A percentile compares a stretch with the other conserved stretches of the same genome.
Conservation (phyloP, 2,329 filamentous ascomycete genomes). For the Aspergillus caelatus region DNA sequence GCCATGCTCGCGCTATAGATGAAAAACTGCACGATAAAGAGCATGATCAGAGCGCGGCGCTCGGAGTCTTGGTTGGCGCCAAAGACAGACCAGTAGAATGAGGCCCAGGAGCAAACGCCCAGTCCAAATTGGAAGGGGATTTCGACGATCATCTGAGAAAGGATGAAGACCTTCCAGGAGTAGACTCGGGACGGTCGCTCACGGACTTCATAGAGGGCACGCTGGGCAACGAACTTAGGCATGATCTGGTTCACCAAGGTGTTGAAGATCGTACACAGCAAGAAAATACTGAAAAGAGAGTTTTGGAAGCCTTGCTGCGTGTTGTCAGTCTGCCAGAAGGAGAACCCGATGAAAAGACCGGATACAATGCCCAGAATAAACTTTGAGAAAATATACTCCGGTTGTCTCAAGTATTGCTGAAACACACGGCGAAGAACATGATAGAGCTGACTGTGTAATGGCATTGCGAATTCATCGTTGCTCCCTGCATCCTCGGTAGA, state of each 20-base stretch:
- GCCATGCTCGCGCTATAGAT: conserved; percentile 1
- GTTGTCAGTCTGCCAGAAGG: conserved; percentile 71
- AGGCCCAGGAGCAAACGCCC: conserved; percentile 58
- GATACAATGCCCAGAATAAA: conserved; percentile 57
- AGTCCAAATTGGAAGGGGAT: conserved; percentile 65
- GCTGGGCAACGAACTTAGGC: conserved; percentile 58
- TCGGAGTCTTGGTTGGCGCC: conserved; percentile 50
- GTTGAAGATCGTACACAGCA: conserved; percentile 61
- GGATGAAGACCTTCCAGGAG: conserved; percentile 70
- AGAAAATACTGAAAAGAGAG: conserved; percentile 82
- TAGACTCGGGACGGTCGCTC: conserved; percentile 67
- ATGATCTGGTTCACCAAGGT: conserved; percentile 55
- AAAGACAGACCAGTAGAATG: conserved; percentile 64
- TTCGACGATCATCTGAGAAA: conserved; percentile 69
- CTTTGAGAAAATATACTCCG: conserved; percentile 82
- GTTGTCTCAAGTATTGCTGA: conserved; percentile 83
- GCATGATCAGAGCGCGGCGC: not conserved
- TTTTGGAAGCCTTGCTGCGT: conserved; percentile 77
- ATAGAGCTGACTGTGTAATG: conserved; percentile 65
- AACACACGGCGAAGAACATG: conserved; percentile 72
- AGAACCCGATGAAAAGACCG: conserved; percentile 76
- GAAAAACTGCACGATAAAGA: not conserved
- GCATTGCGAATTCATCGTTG: conserved; percentile 74
- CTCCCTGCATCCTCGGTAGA: conserved; percentile 53
- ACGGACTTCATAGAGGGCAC: conserved; percentile 59